phyloP scores from a whole-genome alignment of 1,139 yeast species.

The Petasospora rhodanensis region DNA sequence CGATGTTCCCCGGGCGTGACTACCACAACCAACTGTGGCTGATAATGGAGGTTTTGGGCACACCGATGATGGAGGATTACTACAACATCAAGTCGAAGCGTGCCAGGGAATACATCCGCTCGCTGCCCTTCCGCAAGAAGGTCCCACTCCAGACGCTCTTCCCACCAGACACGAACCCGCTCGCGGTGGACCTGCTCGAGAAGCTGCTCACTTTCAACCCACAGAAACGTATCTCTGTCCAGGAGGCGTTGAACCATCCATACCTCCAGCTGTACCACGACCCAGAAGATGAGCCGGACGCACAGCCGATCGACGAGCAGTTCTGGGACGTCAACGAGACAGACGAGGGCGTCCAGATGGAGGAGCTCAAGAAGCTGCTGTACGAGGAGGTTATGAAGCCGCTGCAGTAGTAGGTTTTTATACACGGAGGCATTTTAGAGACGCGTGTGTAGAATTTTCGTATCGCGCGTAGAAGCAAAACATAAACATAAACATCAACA shows the following conservation, averaged over 20 bases:
- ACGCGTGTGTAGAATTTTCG: too few species aligned
- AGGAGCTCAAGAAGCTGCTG: conserved; percentile 65
- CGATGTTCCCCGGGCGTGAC: conserved; percentile 92
- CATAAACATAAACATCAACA: too few species aligned
- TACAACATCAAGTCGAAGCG: conserved; percentile 74
- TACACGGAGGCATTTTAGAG: too few species aligned
- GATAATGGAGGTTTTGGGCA: conserved; percentile 85
- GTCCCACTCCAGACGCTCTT: conserved; percentile 51
- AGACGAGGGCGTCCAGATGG: conserved; percentile 61
- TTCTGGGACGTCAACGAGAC: conserved; percentile 81
- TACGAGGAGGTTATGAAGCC: conserved; percentile 26
- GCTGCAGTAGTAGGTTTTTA: conserved; percentile 11
- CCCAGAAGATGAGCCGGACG: conserved; percentile 76
- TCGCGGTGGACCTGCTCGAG: conserved; percentile 73
- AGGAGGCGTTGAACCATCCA: conserved; percentile 78
- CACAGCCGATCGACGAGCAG: conserved; percentile 65
- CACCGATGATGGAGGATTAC: conserved; percentile 82
- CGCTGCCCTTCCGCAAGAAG: conserved; percentile 62
- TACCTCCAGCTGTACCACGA: conserved; percentile 78
- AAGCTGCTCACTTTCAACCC: conserved; percentile 80
- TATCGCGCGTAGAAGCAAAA: too few species aligned
- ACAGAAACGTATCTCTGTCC: conserved; percentile 68
- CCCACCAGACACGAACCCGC: conserved; percentile 52
- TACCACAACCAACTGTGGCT: conserved; percentile 85
- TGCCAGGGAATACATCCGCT: conserved; percentile 80